A percentile compares a stretch with the other conserved stretches of the same genome.
Conservation (phyloP, 2,329 filamentous ascomycete species). For the Fonsecaea pedrosoi region DNA sequence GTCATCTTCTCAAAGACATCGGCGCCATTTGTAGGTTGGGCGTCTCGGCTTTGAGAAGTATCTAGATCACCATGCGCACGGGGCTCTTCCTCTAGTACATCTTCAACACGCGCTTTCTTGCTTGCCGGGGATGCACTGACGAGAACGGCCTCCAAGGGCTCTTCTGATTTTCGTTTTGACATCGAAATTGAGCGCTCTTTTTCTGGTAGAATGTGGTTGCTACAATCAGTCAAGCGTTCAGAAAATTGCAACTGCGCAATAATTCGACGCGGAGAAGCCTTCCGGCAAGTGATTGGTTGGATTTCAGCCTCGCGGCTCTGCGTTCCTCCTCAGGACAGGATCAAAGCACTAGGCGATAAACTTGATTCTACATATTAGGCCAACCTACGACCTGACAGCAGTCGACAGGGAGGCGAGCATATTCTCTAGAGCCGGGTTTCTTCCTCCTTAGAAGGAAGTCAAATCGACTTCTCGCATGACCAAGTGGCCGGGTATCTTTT, state of each 20-base stretch:
- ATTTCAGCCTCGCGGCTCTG: slow-evolving; percentile 5
- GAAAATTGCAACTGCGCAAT: slow-evolving; percentile 14
- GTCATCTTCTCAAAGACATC: slow-evolving; percentile 7
- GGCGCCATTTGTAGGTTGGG: slow-evolving; percentile 11
- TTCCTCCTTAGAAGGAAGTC: neutral
- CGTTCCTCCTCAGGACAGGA: neutral
- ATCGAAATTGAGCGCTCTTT: slow-evolving; percentile 41
- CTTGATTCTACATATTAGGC: neutral
- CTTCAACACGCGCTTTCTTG: slow-evolving; percentile 54
- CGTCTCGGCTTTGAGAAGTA: slow-evolving; percentile 2
- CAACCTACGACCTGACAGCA: neutral
- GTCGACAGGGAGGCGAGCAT: neutral
- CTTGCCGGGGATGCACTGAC: slow-evolving; percentile 50
- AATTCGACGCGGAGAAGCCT: slow-evolving; percentile 28
- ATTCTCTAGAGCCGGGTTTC: neutral
- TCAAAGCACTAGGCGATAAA: neutral
- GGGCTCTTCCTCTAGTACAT: slow-evolving; percentile 42
- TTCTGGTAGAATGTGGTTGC: neutral
- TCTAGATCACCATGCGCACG: neutral
- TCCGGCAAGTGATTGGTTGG: slow-evolving; percentile 23
- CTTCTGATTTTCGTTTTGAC: slow-evolving; percentile 57
- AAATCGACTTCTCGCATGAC: slow-evolving; percentile 7
- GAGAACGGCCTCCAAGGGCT: slow-evolving; percentile 48
- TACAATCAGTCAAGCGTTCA: neutral
- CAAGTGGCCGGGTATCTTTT: slow-evolving; percentile 10